Conservation (phyloP, 2,329 filamentous ascomycete species). For the Emmonsiellopsis sp. region DNA sequence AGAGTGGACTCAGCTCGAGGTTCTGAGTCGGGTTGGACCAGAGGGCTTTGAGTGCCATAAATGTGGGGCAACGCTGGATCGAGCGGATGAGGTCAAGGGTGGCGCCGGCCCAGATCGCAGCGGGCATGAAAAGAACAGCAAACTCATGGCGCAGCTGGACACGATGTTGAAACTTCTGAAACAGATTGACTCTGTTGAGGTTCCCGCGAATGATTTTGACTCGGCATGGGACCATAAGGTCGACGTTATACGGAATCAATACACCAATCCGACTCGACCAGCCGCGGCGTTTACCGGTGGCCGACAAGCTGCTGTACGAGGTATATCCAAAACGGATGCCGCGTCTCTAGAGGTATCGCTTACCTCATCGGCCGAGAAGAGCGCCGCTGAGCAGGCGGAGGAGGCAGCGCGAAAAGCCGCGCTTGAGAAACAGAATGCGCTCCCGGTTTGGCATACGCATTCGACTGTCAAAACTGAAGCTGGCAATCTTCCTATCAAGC, state of each 20-base stretch:
- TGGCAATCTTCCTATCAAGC: conserved; percentile 7
- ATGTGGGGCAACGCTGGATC: conserved; percentile 48
- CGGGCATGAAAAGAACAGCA: conserved; percentile 41
- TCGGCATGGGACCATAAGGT: conserved; percentile 40
- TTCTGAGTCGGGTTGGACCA: conserved; percentile 60
- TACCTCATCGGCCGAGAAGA: conserved; percentile 40
- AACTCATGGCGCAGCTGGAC: conserved; percentile 39
- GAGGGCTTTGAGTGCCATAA: conserved; percentile 74
- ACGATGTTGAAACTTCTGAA: conserved; percentile 38
- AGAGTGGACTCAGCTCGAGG: conserved; percentile 84
- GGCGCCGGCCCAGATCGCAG: conserved; percentile 34
- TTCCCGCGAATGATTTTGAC: conserved; percentile 41
- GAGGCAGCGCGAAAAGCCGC: conserved; percentile 39
- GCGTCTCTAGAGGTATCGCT: conserved; percentile 40
- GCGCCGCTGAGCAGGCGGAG: conserved; percentile 38
- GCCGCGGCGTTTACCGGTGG: conserved; percentile 32
- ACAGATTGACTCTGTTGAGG: conserved; percentile 38
- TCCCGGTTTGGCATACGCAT: conserved; percentile 45
- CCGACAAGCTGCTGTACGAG: conserved; percentile 29
- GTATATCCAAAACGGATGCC: conserved; percentile 34
- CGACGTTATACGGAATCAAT: conserved; percentile 34
- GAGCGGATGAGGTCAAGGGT: conserved; percentile 36
- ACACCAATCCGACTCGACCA: conserved; percentile 31
- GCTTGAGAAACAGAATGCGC: conserved; percentile 41
- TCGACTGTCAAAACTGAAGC: conserved; percentile 32